Evolutionary conservation across 495 filamentous ascomycete genomes (phyloP).

Genomic region (Hapsidospora chrysogenum): DNA sequence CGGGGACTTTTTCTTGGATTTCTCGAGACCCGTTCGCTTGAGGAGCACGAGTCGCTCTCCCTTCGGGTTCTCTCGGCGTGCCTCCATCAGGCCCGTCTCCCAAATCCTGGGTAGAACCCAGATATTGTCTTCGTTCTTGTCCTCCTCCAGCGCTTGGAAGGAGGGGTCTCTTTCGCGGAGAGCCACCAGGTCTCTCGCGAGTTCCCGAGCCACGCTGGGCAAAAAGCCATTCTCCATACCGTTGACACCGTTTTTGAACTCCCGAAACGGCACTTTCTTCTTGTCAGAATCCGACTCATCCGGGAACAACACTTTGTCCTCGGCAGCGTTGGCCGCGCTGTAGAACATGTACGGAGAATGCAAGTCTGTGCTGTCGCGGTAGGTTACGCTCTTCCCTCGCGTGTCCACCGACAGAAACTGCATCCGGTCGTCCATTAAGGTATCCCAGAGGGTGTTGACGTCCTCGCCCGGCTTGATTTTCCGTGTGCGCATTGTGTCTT

Average conservation of each 20-base stretch:
- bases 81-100: neutral
- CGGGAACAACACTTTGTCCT: conserved; percentile 29
- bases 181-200: neutral
- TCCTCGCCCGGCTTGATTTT: conserved; percentile 23
- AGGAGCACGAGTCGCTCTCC: neutral
- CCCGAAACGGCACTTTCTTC: conserved; percentile 17
- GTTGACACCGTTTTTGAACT: conserved; percentile 12
- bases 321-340: conserved; percentile 25
- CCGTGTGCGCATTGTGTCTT: conserved; percentile 18
- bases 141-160: too few species aligned
- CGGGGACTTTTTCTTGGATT: too few species aligned
- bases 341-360: conserved; percentile 17
- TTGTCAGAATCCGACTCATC: conserved; percentile 14
- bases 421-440: conserved; percentile 10
- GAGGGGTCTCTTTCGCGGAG: neutral
- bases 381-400: conserved; percentile 5
- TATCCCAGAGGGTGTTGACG: conserved; percentile 20
- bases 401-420: conserved; percentile 9
- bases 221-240: neutral
- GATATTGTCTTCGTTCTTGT: neutral
- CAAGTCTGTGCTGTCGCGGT: conserved; percentile 2
- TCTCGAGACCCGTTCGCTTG: neutral
- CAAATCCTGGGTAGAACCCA: conserved; percentile 1
- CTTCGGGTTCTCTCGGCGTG: neutral
- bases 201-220: neutral